Evolutionary conservation across 129 eudicot species (phyloP).

Genomic region (Dittrichia graveolens): DNA sequence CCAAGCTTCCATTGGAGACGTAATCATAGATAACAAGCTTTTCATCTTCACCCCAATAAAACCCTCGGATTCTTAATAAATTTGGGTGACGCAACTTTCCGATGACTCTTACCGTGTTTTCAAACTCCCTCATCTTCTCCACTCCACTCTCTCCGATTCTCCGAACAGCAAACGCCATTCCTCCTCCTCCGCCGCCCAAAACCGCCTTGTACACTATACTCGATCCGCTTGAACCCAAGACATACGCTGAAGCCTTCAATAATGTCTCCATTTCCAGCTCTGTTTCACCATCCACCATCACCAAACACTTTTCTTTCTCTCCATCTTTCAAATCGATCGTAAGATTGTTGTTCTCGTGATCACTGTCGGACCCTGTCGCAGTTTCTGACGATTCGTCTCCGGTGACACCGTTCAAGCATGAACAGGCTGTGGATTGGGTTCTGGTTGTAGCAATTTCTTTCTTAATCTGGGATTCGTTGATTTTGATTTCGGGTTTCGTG

Average conservation of each 20-base stretch:
- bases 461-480: slow-evolving; percentile 22
- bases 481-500: slow-evolving; percentile 16
- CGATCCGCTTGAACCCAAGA: slow-evolving; percentile 81
- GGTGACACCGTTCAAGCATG: slow-evolving; percentile 45
- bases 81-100: slow-evolving; percentile 69
- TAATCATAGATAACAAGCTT: slow-evolving; percentile 88
- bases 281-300: slow-evolving; percentile 93
- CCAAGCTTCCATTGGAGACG: slow-evolving; percentile 88
- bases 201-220: slow-evolving; percentile 95
- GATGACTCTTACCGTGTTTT: slow-evolving; percentile 53
- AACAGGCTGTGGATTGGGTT: slow-evolving; percentile 39
- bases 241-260: slow-evolving; percentile 85
- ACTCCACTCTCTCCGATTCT: slow-evolving; percentile 81
- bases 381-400: slow-evolving; percentile 62
- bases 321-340: slow-evolving; percentile 15
- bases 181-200: slow-evolving; percentile 48
- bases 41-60: slow-evolving; percentile 90
- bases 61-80: slow-evolving; percentile 76
- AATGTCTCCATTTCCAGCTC: slow-evolving; percentile 75
- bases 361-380: slow-evolving; percentile 58
- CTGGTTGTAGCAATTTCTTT: slow-evolving; percentile 5
- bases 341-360: slow-evolving; percentile 17
- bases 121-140: slow-evolving; percentile 64
- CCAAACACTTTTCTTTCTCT: slow-evolving; percentile 41
- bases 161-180: slow-evolving; percentile 73